These are phyloP conservation scores for Tolypocladium album DNA, from an alignment of 2,329 filamentous ascomycete genomes.

Conservation along the genomic window DNA sequence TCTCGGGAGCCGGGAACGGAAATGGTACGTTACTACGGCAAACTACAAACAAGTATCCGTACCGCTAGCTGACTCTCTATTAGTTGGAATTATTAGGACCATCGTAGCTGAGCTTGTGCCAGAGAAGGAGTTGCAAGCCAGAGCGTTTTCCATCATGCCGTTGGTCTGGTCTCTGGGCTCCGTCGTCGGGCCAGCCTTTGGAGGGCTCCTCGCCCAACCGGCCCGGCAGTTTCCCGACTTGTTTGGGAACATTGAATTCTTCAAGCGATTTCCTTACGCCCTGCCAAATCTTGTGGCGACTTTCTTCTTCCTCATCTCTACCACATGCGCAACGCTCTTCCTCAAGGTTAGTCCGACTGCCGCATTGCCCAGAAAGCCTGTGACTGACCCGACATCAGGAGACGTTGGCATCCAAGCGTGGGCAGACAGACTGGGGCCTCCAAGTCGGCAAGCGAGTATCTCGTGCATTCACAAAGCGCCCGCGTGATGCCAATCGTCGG, in stretches of 20 bases:
- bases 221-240: constrained; percentile 60
- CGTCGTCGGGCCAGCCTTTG: constrained; percentile 80
- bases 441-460: constrained; percentile 58
- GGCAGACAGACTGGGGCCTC: constrained; percentile 64
- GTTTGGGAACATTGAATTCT: constrained; percentile 57
- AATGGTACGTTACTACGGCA: constrained; percentile 45
- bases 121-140: constrained; percentile 73
- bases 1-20: constrained; percentile 79
- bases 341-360: constrained; percentile 41
- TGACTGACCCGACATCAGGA: constrained; percentile 38
- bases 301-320: constrained; percentile 66
- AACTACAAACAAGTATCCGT: not conserved
- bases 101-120: constrained; percentile 91
- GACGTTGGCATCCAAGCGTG: constrained; percentile 63
- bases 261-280: constrained; percentile 69
- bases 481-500: constrained; percentile 19
- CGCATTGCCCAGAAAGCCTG: not conserved
- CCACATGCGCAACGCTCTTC: constrained; percentile 65
- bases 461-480: constrained; percentile 19
- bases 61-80: not conserved
- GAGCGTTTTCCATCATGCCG: constrained; percentile 89
- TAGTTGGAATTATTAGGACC: constrained; percentile 81
- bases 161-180: constrained; percentile 79
- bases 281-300: constrained; percentile 75
- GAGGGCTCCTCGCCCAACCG: constrained; percentile 76